Evolutionary conservation across 345 rosid species (phyloP), one percentile per base, ranked within the genome.

Genomic region (Lumnitzera littorea): DNA sequence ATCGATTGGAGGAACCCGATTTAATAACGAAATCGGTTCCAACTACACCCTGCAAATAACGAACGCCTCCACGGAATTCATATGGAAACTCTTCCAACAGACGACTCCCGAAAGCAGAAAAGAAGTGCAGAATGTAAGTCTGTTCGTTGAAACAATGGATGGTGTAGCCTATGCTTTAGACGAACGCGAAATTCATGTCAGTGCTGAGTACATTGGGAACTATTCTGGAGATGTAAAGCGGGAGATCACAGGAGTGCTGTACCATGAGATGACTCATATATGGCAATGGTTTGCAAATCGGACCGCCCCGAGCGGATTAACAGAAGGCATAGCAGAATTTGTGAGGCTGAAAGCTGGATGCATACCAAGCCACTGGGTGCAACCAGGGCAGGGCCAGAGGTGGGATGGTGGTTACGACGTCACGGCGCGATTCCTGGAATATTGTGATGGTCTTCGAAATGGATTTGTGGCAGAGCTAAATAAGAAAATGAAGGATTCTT

Each of bases 391-490:
- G 36, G 69, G 66, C 5, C 58, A 67, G 43, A 47, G 62, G 31
- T 63, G 72, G 72, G 62, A 71, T 48, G 53, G 58, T 11, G 64
- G 71, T 16, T 66, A 62, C 2, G 71, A 66, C 8, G 62, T 66
- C 11, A 71, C 75, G 1, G 68, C 72, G 0, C 12, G 55, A 41
- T 62, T 62, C 24, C 43, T 67, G 55, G 75, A 70, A 15, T 73
- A 70, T 16, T 70, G 78, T 7, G 54, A 77, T n/a, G 50, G 53
- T 36, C 67, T 78, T 24, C 43, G 62, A 41, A 24, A 20, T 46
- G 82, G 76, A 12, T 74, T 71, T 53, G 67, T 71, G 15, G 78
- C 70, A 2, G 62, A 65, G 14, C 55, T 74, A n/a, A 71, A 74
- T 62, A 65, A 50, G 69, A 73, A 56, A 64, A 67, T 67, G 72